Base-by-base conservation (phyloP, 768 basidiomycete genomes). In the Pulveroboletus sp. region DNA sequence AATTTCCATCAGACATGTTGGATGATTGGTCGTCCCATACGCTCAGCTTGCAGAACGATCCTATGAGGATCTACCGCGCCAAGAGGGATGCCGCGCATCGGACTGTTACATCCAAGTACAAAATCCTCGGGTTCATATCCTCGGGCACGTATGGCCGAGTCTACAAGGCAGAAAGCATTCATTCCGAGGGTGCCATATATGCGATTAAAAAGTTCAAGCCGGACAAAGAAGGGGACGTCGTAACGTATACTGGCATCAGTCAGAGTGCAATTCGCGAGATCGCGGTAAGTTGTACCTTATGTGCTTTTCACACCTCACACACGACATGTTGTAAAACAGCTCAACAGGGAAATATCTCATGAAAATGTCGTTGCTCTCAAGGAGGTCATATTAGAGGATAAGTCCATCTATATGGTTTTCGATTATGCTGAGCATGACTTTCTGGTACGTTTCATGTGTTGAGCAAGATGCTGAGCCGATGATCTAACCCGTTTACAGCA, bases 181-280 rank as follows among this genome's bases (percentile, higher is more conserved):
- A 84, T 12, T 77, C 81, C 4, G 83, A 85, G 35, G 81, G 76
- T 3, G 75, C 72, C 54, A 77, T 95, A 40, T 87, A 93, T 58
- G 96, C 96, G 6, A 98, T 99, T 73, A 99, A 99, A 76, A 99
- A 98, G 69, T 98, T 98, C 76, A 99, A 99, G 64, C 96, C 95
- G 0, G 96, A 99, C 77, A 98, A 98, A 69, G 96, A 99, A 72
- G 95, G 95, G 19, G 96, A 98, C 63, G 84, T 93, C 1, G 73
- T 87, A 44, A 93, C 93, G 0, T 99, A 98, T 67, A 97, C 95
- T 10, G 96, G 95, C 2, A 93, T 99, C 59, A 94, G 91, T 66
- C 96, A 99, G 72, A 95, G 92, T 69, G 96, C 95, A 5, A 91
- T 93, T 59, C 77, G 96, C 51, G 96, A 99, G 69, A 98, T 98